Evolutionary conservation across 2,329 filamentous ascomycete genomes (phyloP).

Genomic region (Penicillium aurantiogriseum): DNA sequence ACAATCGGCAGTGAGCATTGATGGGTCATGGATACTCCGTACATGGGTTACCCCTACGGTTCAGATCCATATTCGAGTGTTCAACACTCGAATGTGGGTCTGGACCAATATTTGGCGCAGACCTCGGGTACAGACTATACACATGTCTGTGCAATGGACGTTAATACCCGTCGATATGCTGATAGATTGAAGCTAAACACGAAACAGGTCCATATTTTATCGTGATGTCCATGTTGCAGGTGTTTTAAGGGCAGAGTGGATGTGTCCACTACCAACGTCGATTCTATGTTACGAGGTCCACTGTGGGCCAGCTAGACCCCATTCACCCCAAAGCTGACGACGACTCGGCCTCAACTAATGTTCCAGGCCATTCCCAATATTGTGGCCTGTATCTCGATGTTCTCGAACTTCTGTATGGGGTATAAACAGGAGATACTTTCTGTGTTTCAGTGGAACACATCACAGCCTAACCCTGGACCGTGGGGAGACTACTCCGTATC

Average conservation of each 20-base stretch:
- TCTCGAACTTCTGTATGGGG: neutral
- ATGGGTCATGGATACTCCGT: neutral
- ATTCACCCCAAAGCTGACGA: conserved; percentile 16
- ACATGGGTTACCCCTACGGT: too few species aligned
- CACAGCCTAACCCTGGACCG: neutral
- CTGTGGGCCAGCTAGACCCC: neutral
- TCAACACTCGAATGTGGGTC: too few species aligned
- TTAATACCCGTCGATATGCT: too few species aligned
- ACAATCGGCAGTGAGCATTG: neutral
- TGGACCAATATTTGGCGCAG: too few species aligned
- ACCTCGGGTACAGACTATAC: too few species aligned
- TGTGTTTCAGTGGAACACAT: neutral
- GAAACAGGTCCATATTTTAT: neutral
- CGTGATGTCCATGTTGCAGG: neutral
- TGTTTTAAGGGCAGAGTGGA: neutral
- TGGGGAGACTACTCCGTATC: neutral
- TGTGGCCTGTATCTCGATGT: neutral
- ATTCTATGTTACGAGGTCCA: neutral
- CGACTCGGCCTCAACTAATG: neutral
- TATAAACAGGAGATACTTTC: too few species aligned
- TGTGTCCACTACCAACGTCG: neutral
- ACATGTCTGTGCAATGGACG: neutral
- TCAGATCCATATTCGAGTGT: too few species aligned
- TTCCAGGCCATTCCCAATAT: neutral
- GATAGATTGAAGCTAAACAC: neutral